A percentile compares a stretch with the other conserved stretches of the same genome.
These are phyloP conservation scores for Suillus decipiens DNA, from an alignment of 768 basidiomycete species.

Conservation along the genomic window DNA sequence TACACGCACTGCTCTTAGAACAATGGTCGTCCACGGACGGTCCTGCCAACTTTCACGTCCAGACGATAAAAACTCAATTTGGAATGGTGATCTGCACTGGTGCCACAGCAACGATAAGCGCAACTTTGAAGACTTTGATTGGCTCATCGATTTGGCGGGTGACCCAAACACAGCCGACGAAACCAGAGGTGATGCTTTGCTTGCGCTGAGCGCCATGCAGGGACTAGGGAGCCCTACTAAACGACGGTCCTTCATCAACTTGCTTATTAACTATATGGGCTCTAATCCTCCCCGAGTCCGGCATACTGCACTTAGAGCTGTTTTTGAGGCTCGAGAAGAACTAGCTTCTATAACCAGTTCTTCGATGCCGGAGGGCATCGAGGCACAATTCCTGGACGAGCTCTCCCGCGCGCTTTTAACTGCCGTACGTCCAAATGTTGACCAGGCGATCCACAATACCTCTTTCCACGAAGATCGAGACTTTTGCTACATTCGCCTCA, in stretches of 20 bases:
- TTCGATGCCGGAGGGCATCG: not conserved
- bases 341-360: not conserved
- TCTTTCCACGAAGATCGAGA: not conserved
- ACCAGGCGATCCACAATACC: not conserved
- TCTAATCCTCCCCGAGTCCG: not conserved
- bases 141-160: not conserved
- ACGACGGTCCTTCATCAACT: not conserved
- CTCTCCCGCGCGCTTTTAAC: not conserved
- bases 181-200: not conserved
- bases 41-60: not conserved
- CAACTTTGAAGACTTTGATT: not conserved
- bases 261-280: not conserved
- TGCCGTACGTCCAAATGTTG: not conserved
- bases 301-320: not conserved
- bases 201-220: not conserved
- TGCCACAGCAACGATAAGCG: not conserved
- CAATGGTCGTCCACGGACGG: not conserved
- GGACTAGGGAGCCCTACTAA: not conserved
- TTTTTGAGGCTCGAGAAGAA: not conserved
- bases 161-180: not conserved
- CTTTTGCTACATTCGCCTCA: not conserved
- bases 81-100: not conserved
- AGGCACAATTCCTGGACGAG: not conserved
- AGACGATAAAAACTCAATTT: not conserved
- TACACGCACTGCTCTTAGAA: not conserved